Base-by-base conservation (phyloP, 176 grass and related monocot species). In the Canna indica region DNA sequence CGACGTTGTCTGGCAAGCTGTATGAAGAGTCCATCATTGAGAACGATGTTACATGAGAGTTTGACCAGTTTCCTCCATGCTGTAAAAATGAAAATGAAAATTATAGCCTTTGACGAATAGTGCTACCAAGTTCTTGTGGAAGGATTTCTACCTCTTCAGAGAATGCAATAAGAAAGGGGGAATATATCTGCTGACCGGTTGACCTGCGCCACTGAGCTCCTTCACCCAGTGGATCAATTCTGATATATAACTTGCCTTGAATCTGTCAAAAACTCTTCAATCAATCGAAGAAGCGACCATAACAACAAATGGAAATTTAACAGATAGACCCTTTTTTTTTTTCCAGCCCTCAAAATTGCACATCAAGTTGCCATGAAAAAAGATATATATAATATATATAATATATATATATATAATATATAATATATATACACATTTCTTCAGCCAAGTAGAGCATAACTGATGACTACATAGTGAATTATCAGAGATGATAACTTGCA, bases 161-260 rank as follows among this genome's bases (percentile, higher is more conserved):
- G 44, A 86, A 86, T 75, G 83, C 83, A 69, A 86, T 20, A 29
- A 86, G 75, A 74, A 86, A 79, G 81, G 83, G 83, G 77, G 83
- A 81, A 74, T 81, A 86, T 38, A 81, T 81, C 52, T 86, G 74
- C 78, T 86, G 83, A 5, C 79, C 79, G 36, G 39, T 56, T 56
- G 83, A 77, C 54, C 79, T 71, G 22, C 83, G 79, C 83, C 83
- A 86, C 31, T 73, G 73, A 68, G 83, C 79, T 70, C 83, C 79
- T 53, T 78, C 64, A 36, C 83, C 83, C 32, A 62, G 56, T 27
- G 68, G 79, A 77, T 86, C 79, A 47, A 86, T 25, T 78, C 79
- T 81, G 15, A 86, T 2, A 63, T 86, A 86, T 65, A 81, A 81
- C 62, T 86, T 81, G 17, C 83, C 83, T 86, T 78, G 83, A 70